Conservation (phyloP, 371 early-diverging fungal species). For the Mortierella sp. region DNA sequence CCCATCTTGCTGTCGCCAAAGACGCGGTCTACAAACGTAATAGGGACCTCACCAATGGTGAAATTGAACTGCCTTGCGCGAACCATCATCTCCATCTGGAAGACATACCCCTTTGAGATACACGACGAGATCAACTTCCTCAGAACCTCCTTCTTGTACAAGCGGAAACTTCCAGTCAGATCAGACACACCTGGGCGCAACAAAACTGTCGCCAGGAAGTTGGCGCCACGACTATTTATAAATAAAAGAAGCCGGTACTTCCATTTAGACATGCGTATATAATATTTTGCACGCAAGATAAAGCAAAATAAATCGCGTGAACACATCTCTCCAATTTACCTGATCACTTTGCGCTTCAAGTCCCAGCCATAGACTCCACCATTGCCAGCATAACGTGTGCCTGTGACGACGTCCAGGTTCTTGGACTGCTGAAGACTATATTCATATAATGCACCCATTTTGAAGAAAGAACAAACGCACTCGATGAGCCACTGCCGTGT, state of each 20-base stretch:
- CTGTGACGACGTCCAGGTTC: conserved; percentile 95
- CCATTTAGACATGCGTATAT: neutral
- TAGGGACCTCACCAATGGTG: conserved; percentile 95
- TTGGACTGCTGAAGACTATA: conserved; percentile 80
- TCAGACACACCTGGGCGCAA: conserved; percentile 95
- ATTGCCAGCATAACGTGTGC: conserved; percentile 90
- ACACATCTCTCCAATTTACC: conserved; percentile 57
- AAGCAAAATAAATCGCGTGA: too few relatives aligned
- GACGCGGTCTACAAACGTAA: conserved; percentile 97
- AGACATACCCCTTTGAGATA: conserved; percentile 97
- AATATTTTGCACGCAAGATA: too few relatives aligned
- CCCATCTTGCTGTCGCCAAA: conserved; percentile 97
- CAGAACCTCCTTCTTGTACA: conserved; percentile 96
- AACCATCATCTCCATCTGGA: conserved; percentile 99
- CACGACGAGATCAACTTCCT: conserved; percentile 86
- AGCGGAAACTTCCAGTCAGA: conserved; percentile 97
- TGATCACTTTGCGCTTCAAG: conserved; percentile 95
- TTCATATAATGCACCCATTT: too few relatives aligned
- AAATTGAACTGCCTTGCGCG: conserved; percentile 93
- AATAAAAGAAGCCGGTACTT: neutral
- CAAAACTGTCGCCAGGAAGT: conserved; percentile 94
- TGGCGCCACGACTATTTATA: conserved; percentile 89
- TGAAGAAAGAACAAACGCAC: neutral
- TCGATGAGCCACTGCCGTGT: neutral
- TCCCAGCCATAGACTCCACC: conserved; percentile 99